Base-by-base conservation (phyloP, 2,329 filamentous ascomycete genomes). In the Podosphaera xanthii region DNA sequence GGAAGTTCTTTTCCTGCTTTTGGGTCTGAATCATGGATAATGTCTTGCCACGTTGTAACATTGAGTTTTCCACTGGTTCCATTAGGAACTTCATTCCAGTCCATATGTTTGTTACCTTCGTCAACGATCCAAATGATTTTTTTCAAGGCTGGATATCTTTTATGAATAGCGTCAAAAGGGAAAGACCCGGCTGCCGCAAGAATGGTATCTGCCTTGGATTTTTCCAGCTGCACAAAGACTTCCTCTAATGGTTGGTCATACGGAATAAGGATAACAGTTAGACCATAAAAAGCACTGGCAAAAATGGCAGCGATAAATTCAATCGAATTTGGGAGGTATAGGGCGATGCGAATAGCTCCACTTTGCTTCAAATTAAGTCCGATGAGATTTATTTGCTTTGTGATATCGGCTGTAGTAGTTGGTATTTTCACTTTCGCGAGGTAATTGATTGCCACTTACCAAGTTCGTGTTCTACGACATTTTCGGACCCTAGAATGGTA, bases 41-140 rank as follows among this genome's bases (percentile, higher is more conserved):
- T 78, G 61, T 96, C 87, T 67, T 94, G 87, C 90, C 91, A 98
- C 12, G 91, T 92, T n/a, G 83, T 80, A 14, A 96, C 86, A 59
- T 86, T 86, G 61, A 94, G 76, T 62, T 77, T 82, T 60, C 84
- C 80, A 14, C 84, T 84, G 60, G 84, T 83, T 58, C 86, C 84
- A 67, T 84, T 79, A 9, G 90, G 89, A 1, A 90, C 80, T 68
- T 91, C 87, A 65, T 87, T 90, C 90, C 91, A 98, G 71, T 95
- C 90, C 77, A 98, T 85, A 69, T 97, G 91, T 65, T 82, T 81
- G 73, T 83, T 96, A 49, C 88, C 88, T 67, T 88, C 80, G 66
- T 96, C 91, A 4, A 94, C 88, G 10, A 96, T 90, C 87, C 90
- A 97, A 65, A 96, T 79, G 38, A 95, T 77, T 64, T 89, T 81